These are phyloP conservation scores for Prunella vulgaris DNA, from an alignment of 257 asterid genomes.

Conservation along the genomic window DNA sequence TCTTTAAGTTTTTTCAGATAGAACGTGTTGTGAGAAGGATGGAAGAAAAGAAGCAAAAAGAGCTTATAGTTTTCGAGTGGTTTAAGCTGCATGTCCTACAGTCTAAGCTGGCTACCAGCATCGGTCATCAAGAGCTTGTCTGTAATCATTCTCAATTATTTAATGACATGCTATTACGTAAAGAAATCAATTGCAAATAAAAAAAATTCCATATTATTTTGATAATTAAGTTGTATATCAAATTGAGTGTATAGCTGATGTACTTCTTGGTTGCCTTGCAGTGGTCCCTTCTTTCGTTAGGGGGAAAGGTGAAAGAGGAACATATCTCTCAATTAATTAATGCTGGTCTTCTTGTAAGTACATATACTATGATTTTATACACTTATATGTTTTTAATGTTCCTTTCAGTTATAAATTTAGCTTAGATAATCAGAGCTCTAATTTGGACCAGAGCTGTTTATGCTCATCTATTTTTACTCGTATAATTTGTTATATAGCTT, in stretches of 20 bases:
- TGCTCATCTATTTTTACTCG: background rate
- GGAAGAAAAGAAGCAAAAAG: conserved; percentile 52
- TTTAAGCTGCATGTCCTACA: conserved; percentile 68
- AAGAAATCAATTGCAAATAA: background rate
- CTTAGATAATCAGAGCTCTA: background rate
- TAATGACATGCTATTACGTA: background rate
- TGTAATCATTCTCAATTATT: conserved; percentile 28
- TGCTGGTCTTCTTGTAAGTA: conserved; percentile 87
- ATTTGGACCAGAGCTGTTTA: background rate
- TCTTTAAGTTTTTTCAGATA: conserved; percentile 44
- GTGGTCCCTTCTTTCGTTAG: conserved; percentile 74
- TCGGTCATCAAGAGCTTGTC: conserved; percentile 85
- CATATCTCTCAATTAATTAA: conserved; percentile 74
- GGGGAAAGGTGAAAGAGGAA: conserved; percentile 89
- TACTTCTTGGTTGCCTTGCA: conserved; percentile 35
- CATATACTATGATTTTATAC: background rate
- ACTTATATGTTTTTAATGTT: background rate
- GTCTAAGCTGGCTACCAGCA: conserved; percentile 74
- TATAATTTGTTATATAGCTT: conserved; percentile 18
- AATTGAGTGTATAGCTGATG: conserved; percentile 16
- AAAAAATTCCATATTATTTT: background rate
- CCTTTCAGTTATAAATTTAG: background rate
- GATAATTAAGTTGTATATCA: background rate
- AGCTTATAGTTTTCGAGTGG: conserved; percentile 69
- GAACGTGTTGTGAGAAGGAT: conserved; percentile 60